Evolutionary conservation across 352 stramenopile species (phyloP).

Genomic region (Phytophthora tentaculata): DNA sequence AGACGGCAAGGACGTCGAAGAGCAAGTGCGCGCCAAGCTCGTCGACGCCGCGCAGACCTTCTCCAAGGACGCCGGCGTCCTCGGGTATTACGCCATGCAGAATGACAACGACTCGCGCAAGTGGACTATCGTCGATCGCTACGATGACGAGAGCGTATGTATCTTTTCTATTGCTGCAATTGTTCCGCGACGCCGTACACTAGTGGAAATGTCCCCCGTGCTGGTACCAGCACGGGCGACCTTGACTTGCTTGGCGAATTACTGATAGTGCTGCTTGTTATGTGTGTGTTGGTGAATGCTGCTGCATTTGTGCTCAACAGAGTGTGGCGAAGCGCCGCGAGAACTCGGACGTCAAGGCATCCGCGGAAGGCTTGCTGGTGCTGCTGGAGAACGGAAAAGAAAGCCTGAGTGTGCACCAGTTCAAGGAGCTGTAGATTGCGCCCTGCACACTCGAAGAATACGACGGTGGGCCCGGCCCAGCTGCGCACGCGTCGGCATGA

Average conservation of each 20-base stretch:
- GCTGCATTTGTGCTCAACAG: background rate
- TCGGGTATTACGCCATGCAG: conserved; percentile 23
- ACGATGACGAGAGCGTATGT: conserved; percentile 17
- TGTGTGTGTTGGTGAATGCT: background rate
- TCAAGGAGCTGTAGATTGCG: background rate
- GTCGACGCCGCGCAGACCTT: conserved; percentile 20
- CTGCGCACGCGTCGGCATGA: too few relatives aligned
- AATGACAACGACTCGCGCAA: conserved; percentile 26
- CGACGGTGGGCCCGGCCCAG: too few relatives aligned
- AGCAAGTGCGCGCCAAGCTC: conserved; percentile 27
- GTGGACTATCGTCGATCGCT: conserved; percentile 34
- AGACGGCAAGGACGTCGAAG: conserved; percentile 20
- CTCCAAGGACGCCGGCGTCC: conserved; percentile 23
- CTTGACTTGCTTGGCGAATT: too few relatives aligned
- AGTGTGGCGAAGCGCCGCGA: background rate
- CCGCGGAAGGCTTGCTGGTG: background rate
- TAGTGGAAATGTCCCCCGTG: too few relatives aligned
- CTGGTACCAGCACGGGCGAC: too few relatives aligned
- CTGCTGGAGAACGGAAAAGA: background rate
- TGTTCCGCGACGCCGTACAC: background rate
- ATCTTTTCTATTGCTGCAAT: background rate
- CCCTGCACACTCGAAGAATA: too few relatives aligned
- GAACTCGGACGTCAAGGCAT: background rate
- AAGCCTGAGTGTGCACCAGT: background rate
- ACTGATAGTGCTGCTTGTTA: conserved; percentile 12